phyloP scores from a whole-genome alignment of 371 early-diverging fungal genomes.

The Saksenaea oblongispora region DNA sequence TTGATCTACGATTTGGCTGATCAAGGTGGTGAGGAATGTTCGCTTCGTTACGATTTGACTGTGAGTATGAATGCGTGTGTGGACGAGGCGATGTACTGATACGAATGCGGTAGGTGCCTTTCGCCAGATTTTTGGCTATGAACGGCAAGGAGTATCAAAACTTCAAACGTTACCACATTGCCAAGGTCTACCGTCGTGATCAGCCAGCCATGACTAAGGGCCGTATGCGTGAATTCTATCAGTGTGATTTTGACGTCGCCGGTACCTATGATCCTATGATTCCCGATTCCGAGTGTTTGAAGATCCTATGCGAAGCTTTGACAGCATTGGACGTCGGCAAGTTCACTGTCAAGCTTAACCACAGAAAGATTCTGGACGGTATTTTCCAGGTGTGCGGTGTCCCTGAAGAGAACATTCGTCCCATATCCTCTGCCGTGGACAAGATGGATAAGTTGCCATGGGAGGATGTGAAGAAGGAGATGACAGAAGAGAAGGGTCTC shows the following conservation, averaged over 20 bases:
- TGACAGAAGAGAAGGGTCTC: constrained; percentile 89
- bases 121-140: constrained; percentile 97
- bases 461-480: constrained; percentile 91
- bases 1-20: constrained; percentile 98
- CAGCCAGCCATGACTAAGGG: constrained; percentile 99
- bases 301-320: constrained; percentile 83
- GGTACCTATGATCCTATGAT: constrained; percentile 96
- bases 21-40: constrained; percentile 98
- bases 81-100: neutral
- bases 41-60: constrained; percentile 99
- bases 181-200: constrained; percentile 99
- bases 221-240: constrained; percentile 98
- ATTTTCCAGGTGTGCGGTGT: constrained; percentile 96
- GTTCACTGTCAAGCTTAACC: constrained; percentile 93
- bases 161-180: constrained; percentile 99
- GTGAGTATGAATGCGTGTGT: constrained; percentile 32
- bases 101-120: constrained; percentile 65
- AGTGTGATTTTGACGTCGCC: constrained; percentile 99
- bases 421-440: constrained; percentile 98
- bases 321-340: constrained; percentile 74
- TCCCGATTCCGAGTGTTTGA: constrained; percentile 94
- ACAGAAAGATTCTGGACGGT: constrained; percentile 95
- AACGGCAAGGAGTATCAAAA: constrained; percentile 79
- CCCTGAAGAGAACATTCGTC: constrained; percentile 77
- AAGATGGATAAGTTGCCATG: constrained; percentile 98